Base-by-base conservation (phyloP, 352 stramenopile species). In the Plasmopara viticola region DNA sequence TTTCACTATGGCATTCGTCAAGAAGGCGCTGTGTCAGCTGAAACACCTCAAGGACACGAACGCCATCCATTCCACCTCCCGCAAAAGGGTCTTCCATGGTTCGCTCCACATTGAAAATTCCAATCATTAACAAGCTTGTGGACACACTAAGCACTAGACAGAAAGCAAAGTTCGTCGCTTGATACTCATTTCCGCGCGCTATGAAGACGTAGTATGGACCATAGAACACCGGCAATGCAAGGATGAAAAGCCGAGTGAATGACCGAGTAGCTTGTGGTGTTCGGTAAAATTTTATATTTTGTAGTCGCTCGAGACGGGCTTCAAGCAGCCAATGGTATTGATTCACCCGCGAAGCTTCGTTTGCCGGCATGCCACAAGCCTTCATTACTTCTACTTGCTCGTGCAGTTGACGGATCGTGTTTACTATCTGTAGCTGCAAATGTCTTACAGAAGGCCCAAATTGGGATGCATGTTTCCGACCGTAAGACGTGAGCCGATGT, bases 261-360 rank as follows among this genome's bases (percentile, higher is more conserved):
- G 79, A 91, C 10, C 84, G 74, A 40, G 84, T 94, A 14, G 84
- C 84, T 62, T 94, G 84, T 3, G 84, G 84, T 2, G 84, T 94
- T 29, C 84, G 79, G 49, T 94, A 94, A 48, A 90, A 86, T 73
- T 92, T 94, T 52, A 90, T 77, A 64, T 91, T 91, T 59, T 87
- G 80, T 0, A 94, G 64, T 56, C 78, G 82, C 45, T 94, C 83
- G 28, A 94, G 67, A 15, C 84, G 79, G 44, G 78, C 79, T 52
- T 90, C 74, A 2, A 94, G 66, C 43, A 94, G 64, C 84, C 84
- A 94, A 48, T 93, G 78, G 51, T 93, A 93, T 60, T 93, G 84
- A 48, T 92, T 93, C 56, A 93, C 87, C 17, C 84, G 79, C n/a
- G 78, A 91, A 14, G 84, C 81, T 58, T 94, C 84, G 40, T 94